Evolutionary conservation across 2,329 filamentous ascomycete genomes (phyloP).

Genomic region (Exophiala alcalophila): DNA sequence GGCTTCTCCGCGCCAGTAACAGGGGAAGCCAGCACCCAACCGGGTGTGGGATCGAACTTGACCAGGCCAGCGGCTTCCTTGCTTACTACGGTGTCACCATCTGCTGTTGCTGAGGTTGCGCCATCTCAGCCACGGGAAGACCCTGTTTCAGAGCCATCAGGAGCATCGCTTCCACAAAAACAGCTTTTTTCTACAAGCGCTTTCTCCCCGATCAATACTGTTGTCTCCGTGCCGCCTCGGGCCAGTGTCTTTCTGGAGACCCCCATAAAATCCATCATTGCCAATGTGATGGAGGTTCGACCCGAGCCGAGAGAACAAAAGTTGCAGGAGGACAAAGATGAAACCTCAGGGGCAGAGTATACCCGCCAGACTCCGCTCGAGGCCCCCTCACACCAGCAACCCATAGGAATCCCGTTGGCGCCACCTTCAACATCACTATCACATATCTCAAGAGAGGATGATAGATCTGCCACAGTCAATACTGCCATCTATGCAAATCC

Average conservation of each 20-base stretch:
- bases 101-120: background rate
- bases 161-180: constrained; percentile 6
- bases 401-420: too few relatives aligned
- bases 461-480: too few relatives aligned
- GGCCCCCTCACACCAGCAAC: too few relatives aligned
- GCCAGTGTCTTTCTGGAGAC: constrained; percentile 16
- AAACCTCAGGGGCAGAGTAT: too few relatives aligned
- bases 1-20: constrained; percentile 2
- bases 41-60: too few relatives aligned
- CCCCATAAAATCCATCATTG: background rate
- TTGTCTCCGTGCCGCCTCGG: constrained; percentile 23
- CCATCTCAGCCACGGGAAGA: constrained; percentile 2
- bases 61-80: background rate
- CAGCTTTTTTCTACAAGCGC: constrained; percentile 6
- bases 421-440: too few relatives aligned
- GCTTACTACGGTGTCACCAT: background rate
- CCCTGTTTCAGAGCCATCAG: constrained; percentile 6
- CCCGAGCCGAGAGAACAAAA: background rate
- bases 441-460: too few relatives aligned
- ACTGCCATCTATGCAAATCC: too few relatives aligned
- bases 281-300: background rate
- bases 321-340: background rate
- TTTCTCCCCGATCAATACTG: constrained; percentile 28
- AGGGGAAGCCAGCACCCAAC: background rate
- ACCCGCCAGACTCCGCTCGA: too few relatives aligned